Evolutionary conservation across 495 filamentous ascomycete genomes (phyloP).

Genomic region (Hypoxylon rickii): DNA sequence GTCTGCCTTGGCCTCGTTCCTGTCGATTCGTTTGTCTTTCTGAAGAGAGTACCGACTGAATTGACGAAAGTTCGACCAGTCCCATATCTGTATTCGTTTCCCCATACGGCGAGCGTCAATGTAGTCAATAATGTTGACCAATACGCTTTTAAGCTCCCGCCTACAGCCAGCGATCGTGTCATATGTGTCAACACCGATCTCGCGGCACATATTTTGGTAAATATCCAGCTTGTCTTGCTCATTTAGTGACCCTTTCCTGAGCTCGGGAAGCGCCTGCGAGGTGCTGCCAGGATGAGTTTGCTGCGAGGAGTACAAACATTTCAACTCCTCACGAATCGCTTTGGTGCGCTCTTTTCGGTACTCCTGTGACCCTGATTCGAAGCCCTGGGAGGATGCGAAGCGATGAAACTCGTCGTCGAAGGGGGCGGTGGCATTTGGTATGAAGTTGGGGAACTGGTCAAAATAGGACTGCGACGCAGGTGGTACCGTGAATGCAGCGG

Average conservation of each 20-base stretch:
- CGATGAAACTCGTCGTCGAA: constrained; percentile 45
- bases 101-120: constrained; percentile 48
- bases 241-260: constrained; percentile 2
- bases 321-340: constrained; percentile 40
- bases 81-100: constrained; percentile 40
- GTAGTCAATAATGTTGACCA: constrained; percentile 59
- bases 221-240: constrained; percentile 24
- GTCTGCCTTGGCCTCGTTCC: constrained; percentile 44
- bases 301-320: constrained; percentile 39
- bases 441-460: constrained; percentile 38
- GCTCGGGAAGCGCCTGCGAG: constrained; percentile 11
- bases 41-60: constrained; percentile 48
- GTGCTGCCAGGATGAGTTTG: not conserved
- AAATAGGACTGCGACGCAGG: constrained; percentile 43
- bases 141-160: constrained; percentile 37
- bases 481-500: constrained; percentile 8
- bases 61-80: constrained; percentile 12
- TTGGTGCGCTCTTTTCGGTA: constrained; percentile 40
- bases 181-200: constrained; percentile 19
- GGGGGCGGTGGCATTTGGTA: constrained; percentile 33
- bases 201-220: constrained; percentile 40
- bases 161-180: constrained; percentile 36
- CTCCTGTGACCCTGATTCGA: constrained; percentile 37
- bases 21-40: constrained; percentile 40
- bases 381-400: constrained; percentile 44